These are phyloP conservation scores for Saposhnikovia divaricata DNA, from an alignment of 129 eudicot species.

Conservation along the genomic window DNA sequence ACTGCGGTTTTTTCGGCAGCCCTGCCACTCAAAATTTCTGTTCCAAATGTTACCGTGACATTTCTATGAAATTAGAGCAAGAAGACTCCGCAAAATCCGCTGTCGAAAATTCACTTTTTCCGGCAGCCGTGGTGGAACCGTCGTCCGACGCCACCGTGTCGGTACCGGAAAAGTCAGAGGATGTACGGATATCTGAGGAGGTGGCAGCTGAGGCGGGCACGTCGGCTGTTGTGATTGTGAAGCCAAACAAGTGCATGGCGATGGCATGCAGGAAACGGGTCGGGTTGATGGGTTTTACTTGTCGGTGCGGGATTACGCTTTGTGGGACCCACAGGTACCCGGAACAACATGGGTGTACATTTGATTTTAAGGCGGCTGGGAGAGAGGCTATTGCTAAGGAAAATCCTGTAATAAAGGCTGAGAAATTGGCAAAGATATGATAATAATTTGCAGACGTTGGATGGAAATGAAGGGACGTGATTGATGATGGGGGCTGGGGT, in stretches of 20 bases:
- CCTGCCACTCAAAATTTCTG: constrained; percentile 19
- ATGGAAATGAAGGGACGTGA: neutral
- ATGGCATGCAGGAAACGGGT: constrained; percentile 19
- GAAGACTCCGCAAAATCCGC: constrained; percentile 14
- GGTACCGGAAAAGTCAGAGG: neutral
- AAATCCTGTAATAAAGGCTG: constrained; percentile 18
- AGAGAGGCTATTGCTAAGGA: constrained; percentile 19
- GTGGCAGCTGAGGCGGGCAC: neutral
- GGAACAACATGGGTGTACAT: constrained; percentile 22
- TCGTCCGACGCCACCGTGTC: constrained; percentile 2
- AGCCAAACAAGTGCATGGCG: constrained; percentile 12
- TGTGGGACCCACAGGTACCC: constrained; percentile 26
- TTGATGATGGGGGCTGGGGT: neutral
- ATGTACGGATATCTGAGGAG: neutral
- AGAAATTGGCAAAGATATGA: constrained; percentile 15
- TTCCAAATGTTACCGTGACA: constrained; percentile 20
- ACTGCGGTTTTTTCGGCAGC: constrained; percentile 29
- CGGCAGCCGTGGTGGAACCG: neutral
- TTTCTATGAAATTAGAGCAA: constrained; percentile 9
- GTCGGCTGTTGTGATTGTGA: neutral
- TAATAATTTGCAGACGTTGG: neutral
- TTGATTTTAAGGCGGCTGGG: constrained; percentile 19
- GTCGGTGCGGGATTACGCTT: constrained; percentile 20
- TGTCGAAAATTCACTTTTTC: constrained; percentile 8
- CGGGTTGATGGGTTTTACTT: constrained; percentile 20